Percentiles rank a stretch among this genome's conserved stretches.
phyloP scores from a whole-genome alignment of 768 basidiomycete species.

The Dentipellis sp. region DNA sequence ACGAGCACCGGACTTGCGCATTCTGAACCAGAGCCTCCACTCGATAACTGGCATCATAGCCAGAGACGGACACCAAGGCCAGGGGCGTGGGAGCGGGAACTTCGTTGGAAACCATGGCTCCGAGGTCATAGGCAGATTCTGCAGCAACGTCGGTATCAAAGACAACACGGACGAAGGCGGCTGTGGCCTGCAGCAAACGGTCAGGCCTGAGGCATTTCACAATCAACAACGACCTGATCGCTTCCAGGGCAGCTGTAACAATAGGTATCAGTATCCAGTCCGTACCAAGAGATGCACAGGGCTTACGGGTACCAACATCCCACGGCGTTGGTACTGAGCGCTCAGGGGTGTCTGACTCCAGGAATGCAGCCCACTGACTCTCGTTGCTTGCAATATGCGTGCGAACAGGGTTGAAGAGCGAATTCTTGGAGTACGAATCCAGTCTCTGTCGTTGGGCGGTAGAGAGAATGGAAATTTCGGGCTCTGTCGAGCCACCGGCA shows the following conservation, averaged over 20 bases:
- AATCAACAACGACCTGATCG: slow-evolving; percentile 66
- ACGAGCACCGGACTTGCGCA: slow-evolving; percentile 66
- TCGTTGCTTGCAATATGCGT: slow-evolving; percentile 50
- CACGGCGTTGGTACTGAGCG: slow-evolving; percentile 64
- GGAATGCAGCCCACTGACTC: slow-evolving; percentile 63
- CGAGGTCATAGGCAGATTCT: slow-evolving; percentile 69
- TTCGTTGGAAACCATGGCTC: slow-evolving; percentile 70
- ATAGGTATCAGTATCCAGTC: slow-evolving; percentile 12
- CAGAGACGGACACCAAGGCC: slow-evolving; percentile 86
- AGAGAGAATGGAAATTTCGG: slow-evolving; percentile 40
- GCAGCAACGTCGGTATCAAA: slow-evolving; percentile 76
- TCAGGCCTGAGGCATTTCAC: slow-evolving; percentile 93
- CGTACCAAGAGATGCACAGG: background rate
- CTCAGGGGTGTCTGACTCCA: slow-evolving; percentile 62
- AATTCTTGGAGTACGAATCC: slow-evolving; percentile 59
- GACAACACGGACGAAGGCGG: slow-evolving; percentile 61
- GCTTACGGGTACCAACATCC: slow-evolving; percentile 71
- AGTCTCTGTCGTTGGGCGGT: slow-evolving; percentile 64
- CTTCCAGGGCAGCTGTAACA: slow-evolving; percentile 54
- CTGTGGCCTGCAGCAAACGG: slow-evolving; percentile 77
- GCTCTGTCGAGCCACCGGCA: slow-evolving; percentile 24
- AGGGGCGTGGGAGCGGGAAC: slow-evolving; percentile 75
- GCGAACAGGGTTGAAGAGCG: slow-evolving; percentile 71
- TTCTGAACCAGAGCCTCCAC: slow-evolving; percentile 83
- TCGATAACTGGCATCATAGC: slow-evolving; percentile 97